Conservation (phyloP, 371 early-diverging fungal species). For the Apophysomyces elegans region DNA sequence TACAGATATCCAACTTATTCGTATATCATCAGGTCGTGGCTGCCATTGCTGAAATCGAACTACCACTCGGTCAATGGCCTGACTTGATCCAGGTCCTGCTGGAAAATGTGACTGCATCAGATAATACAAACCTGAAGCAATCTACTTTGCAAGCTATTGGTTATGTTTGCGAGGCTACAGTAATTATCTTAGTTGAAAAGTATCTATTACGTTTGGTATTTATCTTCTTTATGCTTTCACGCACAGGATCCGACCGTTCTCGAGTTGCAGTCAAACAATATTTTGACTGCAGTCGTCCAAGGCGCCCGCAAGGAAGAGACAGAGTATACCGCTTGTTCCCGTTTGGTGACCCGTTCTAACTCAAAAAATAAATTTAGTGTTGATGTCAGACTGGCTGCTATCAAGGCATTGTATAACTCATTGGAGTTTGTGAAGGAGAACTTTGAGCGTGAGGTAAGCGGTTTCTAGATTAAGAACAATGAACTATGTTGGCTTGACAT, state of each 20-base stretch:
- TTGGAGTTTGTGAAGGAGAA: slow-evolving; percentile 91
- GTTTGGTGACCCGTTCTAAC: background rate
- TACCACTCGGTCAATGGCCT: slow-evolving; percentile 84
- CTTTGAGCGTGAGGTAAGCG: slow-evolving; percentile 79
- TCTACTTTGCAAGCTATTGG: slow-evolving; percentile 88
- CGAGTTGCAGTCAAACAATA: slow-evolving; percentile 77
- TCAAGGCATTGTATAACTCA: slow-evolving; percentile 90
- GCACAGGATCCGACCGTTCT: slow-evolving; percentile 77
- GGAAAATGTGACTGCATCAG: slow-evolving; percentile 64
- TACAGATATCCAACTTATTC: background rate
- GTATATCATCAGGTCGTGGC: slow-evolving; percentile 66
- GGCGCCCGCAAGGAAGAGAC: slow-evolving; percentile 92
- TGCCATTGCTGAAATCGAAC: slow-evolving; percentile 91
- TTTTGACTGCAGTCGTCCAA: slow-evolving; percentile 91
- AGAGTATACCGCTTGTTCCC: slow-evolving; percentile 40
- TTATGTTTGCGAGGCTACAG: slow-evolving; percentile 88
- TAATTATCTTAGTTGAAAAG: slow-evolving; percentile 40
- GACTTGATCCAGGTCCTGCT: slow-evolving; percentile 83
- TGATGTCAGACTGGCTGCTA: slow-evolving; percentile 86
- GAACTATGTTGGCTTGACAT: background rate
- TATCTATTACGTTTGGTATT: background rate
- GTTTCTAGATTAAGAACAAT: slow-evolving; percentile 10
- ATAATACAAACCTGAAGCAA: slow-evolving; percentile 69
- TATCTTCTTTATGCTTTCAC: background rate
- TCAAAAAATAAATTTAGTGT: slow-evolving; percentile 45